Percentiles rank a stretch among this genome's conserved stretches.
Evolutionary conservation across 2,329 filamentous ascomycete genomes (phyloP).

Genomic region (Claviceps purpurea): DNA sequence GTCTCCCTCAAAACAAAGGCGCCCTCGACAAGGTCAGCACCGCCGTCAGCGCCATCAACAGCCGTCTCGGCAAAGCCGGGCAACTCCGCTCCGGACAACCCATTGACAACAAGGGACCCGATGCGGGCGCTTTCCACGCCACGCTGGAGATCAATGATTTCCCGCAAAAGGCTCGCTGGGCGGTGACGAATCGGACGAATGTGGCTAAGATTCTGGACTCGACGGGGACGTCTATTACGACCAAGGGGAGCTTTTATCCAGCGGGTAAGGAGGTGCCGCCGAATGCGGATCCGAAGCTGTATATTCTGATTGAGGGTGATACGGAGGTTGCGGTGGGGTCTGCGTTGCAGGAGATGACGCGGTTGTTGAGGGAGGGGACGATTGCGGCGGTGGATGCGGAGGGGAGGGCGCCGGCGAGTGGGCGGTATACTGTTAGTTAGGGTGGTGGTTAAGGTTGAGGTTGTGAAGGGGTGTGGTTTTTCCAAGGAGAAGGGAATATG

Average conservation of each 20-base stretch:
- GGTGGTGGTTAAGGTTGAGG: too few species aligned
- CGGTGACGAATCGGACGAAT: conserved; percentile 95
- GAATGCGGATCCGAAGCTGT: conserved; percentile 78
- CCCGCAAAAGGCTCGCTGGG: conserved; percentile 96
- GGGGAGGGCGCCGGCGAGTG: conserved; percentile 61
- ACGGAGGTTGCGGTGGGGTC: conserved; percentile 85
- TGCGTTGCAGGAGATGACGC: conserved; percentile 80
- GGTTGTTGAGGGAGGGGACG: conserved; percentile 79
- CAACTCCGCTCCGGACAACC: conserved; percentile 84
- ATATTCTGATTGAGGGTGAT: conserved; percentile 94
- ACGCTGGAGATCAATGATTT: conserved; percentile 99
- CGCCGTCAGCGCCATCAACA: conserved; percentile 85
- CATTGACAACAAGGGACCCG: conserved; percentile 96
- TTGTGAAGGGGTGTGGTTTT: background rate
- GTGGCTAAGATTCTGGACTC: conserved; percentile 95
- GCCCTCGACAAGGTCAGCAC: conserved; percentile 76
- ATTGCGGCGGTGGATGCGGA: conserved; percentile 82
- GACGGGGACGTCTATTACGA: conserved; percentile 91
- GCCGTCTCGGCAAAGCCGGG: conserved; percentile 76
- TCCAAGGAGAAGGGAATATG: background rate
- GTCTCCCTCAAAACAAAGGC: conserved; percentile 41
- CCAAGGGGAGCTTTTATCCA: conserved; percentile 84
- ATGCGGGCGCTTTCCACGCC: conserved; percentile 91
- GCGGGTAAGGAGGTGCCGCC: conserved; percentile 65
- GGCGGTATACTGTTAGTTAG: conserved; percentile 76